phyloP scores from a whole-genome alignment of 2,329 filamentous ascomycete species.

The Rasamsonia emersonii region DNA sequence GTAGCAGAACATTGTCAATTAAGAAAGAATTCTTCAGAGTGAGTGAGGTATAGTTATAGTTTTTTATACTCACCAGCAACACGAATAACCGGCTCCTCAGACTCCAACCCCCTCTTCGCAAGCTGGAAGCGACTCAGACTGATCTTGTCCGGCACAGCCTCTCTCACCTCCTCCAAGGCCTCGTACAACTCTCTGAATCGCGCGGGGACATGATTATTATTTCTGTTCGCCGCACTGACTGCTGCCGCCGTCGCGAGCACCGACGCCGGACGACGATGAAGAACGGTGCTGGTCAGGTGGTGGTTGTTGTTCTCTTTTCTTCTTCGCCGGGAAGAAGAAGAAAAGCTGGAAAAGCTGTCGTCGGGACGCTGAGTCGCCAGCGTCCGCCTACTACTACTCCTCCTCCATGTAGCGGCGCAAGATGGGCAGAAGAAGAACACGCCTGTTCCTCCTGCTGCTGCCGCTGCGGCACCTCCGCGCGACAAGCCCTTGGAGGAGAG shows the following conservation, averaged over 20 bases:
- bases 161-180: slow-evolving; percentile 43
- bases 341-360: too few relatives aligned
- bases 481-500: slow-evolving; percentile 25
- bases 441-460: slow-evolving; percentile 6
- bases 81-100: slow-evolving; percentile 44
- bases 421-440: slow-evolving; percentile 31
- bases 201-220: slow-evolving; percentile 47
- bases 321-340: too few relatives aligned
- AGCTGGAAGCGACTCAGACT: slow-evolving; percentile 53
- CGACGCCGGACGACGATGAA: slow-evolving; percentile 17
- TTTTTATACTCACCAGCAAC: slow-evolving; percentile 45
- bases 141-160: slow-evolving; percentile 46
- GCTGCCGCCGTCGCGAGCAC: slow-evolving; percentile 44
- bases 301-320: slow-evolving; percentile 12
- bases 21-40: too few relatives aligned
- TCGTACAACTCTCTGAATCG: slow-evolving; percentile 46
- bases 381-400: slow-evolving; percentile 24
- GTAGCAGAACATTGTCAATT: slow-evolving; percentile 1
- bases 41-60: too few relatives aligned
- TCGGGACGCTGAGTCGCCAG: too few relatives aligned
- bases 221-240: slow-evolving; percentile 42
- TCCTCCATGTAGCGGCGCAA: slow-evolving; percentile 26
- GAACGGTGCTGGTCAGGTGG: too few relatives aligned
- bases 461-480: slow-evolving; percentile 14
- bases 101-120: slow-evolving; percentile 50